phyloP scores from a whole-genome alignment of 2,329 filamentous ascomycete genomes.

The Aspergillus luchuensis region DNA sequence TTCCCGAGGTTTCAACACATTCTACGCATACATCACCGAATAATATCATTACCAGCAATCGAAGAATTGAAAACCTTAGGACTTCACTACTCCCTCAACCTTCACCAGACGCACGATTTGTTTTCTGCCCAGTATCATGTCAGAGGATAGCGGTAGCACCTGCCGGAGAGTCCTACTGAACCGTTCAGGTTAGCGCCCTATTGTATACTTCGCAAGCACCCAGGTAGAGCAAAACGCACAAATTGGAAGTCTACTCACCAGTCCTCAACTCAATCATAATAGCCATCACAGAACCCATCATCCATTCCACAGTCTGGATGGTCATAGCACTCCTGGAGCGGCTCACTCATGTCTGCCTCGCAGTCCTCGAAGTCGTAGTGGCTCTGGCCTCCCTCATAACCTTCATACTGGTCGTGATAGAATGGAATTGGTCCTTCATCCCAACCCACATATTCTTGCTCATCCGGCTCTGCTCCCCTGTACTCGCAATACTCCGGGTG shows the following conservation, averaged over 20 bases:
- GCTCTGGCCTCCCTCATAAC: not conserved
- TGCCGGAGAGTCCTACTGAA: not conserved
- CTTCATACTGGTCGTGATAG: not conserved
- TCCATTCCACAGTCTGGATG: not conserved
- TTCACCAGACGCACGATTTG: too few species aligned
- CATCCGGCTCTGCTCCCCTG: not conserved
- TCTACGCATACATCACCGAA: too few species aligned
- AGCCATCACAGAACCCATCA: not conserved
- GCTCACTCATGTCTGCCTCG: not conserved
- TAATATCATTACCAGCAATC: too few species aligned
- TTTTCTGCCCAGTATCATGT: not conserved
- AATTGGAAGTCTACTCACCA: not conserved
- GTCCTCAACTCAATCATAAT: not conserved
- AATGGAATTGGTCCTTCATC: too few species aligned
- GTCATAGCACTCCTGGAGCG: not conserved
- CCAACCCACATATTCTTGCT: too few species aligned
- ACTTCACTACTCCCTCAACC: too few species aligned
- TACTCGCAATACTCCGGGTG: not conserved
- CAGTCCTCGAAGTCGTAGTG: not conserved
- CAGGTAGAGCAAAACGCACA: not conserved
- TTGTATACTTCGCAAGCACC: not conserved
- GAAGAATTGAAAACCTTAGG: too few species aligned
- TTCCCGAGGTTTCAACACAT: not conserved
- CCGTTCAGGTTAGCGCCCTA: not conserved
- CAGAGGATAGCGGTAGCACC: not conserved